These are phyloP conservation scores for Torulaspora globosa DNA, from an alignment of 1,139 yeast species.

Conservation along the genomic window DNA sequence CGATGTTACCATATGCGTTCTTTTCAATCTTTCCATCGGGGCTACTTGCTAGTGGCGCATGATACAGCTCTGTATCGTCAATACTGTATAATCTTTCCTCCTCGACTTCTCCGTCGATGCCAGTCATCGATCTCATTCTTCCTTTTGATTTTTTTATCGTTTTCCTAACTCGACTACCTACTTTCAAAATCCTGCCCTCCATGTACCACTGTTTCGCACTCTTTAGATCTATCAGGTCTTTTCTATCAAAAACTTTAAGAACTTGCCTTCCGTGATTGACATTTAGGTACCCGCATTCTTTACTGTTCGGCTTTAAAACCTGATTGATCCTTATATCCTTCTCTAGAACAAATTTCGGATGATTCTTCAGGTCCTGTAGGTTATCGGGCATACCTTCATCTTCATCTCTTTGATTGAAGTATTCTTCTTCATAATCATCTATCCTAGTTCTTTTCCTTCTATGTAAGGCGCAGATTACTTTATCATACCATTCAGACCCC, in stretches of 20 bases:
- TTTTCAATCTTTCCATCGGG: slow-evolving; percentile 63
- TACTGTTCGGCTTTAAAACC: slow-evolving; percentile 53
- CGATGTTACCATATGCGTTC: slow-evolving; percentile 80
- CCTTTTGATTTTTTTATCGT: slow-evolving; percentile 36
- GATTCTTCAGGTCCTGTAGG: slow-evolving; percentile 76
- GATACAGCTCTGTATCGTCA: slow-evolving; percentile 67
- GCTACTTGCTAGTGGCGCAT: slow-evolving; percentile 52
- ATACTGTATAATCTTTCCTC: slow-evolving; percentile 67
- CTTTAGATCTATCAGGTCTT: slow-evolving; percentile 57
- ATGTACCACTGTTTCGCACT: slow-evolving; percentile 87
- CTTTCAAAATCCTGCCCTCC: slow-evolving; percentile 67
- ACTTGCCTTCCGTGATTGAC: slow-evolving; percentile 40
- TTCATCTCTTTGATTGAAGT: slow-evolving; percentile 60
- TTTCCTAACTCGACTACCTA: slow-evolving; percentile 66
- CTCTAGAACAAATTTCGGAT: slow-evolving; percentile 83
- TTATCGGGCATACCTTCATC: slow-evolving; percentile 87
- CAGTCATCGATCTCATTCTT: slow-evolving; percentile 32
- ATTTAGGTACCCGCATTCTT: slow-evolving; percentile 71
- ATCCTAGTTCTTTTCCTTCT: slow-evolving; percentile 42
- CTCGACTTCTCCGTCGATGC: slow-evolving; percentile 40
- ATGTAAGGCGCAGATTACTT: slow-evolving; percentile 29
- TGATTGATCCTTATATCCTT: slow-evolving; percentile 69
- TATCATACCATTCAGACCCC: slow-evolving; percentile 62
- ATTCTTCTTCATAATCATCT: slow-evolving; percentile 68
- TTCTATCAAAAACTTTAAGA: slow-evolving; percentile 58